phyloP scores from a whole-genome alignment of 2,329 filamentous ascomycete genomes.

The Grosmannia serpens region DNA sequence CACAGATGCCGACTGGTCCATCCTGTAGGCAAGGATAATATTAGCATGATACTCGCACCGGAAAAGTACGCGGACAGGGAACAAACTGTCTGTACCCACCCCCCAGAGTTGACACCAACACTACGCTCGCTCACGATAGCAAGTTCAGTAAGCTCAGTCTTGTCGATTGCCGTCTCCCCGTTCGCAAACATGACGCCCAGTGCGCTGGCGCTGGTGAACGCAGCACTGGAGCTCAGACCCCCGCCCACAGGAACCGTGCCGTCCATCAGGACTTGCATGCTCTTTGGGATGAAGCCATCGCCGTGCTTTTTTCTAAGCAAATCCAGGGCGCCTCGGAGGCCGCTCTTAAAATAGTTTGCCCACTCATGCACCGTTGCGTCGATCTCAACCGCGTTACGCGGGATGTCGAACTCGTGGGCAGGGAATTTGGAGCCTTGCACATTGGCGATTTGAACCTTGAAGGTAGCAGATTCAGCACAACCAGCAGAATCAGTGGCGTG shows the following conservation, averaged over 20 bases:
- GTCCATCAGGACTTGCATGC: conserved; percentile 83
- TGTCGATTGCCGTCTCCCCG: conserved; percentile 66
- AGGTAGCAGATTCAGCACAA: conserved; percentile 37
- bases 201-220: conserved; percentile 83
- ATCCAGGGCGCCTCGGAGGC: conserved; percentile 69
- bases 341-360: conserved; percentile 98
- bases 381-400: conserved; percentile 54
- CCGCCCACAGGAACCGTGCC: conserved; percentile 87
- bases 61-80: not conserved
- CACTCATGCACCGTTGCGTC: conserved; percentile 81
- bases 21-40: conserved; percentile 37
- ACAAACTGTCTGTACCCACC: conserved; percentile 37
- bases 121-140: conserved; percentile 89
- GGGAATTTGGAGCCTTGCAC: conserved; percentile 66
- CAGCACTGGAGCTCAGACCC: conserved; percentile 85
- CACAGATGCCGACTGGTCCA: conserved; percentile 96
- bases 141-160: conserved; percentile 83
- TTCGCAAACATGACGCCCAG: conserved; percentile 82
- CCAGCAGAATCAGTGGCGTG: conserved; percentile 37
- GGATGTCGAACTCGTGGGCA: conserved; percentile 61
- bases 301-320: conserved; percentile 58
- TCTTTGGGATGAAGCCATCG: conserved; percentile 51
- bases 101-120: conserved; percentile 93
- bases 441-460: conserved; percentile 69
- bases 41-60: not conserved